A percentile compares a stretch with the other conserved stretches of the same genome.
Conservation (phyloP, 441 rosid genomes). For the Capsella rubella region DNA sequence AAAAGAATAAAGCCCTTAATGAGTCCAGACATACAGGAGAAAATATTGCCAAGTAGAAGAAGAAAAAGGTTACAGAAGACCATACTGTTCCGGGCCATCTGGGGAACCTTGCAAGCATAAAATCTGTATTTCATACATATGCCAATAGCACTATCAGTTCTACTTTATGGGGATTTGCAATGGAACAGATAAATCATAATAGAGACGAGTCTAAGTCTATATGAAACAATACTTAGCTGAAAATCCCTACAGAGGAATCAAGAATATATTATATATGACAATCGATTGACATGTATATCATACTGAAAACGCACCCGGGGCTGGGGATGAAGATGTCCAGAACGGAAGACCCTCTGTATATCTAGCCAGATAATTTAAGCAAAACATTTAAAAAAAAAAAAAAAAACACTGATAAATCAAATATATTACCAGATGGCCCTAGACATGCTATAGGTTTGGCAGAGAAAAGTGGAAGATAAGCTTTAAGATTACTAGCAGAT, state of each 20-base stretch:
- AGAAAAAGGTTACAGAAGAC: conserved; percentile 35
- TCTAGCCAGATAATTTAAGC: conserved; percentile 56
- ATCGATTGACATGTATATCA: conserved; percentile 17
- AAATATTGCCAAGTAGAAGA: conserved; percentile 1
- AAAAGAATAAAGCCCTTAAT: conserved; percentile 38
- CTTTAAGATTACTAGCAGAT: background rate
- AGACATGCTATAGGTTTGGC: background rate
- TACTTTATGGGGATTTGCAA: background rate
- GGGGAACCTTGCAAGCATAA: conserved; percentile 98
- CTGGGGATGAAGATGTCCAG: conserved; percentile 83
- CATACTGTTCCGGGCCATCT: conserved; percentile 99
- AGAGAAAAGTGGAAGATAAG: conserved; percentile 13
- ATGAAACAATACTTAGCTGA: background rate
- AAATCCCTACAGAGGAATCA: conserved; percentile 9
- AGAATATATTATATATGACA: background rate
- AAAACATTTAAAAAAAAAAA: conserved; percentile 64
- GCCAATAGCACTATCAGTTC: conserved; percentile 39
- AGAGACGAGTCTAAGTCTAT: background rate
- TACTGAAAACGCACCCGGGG: conserved; percentile 76
- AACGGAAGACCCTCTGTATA: conserved; percentile 86
- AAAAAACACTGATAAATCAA: background rate
- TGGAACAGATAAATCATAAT: background rate
- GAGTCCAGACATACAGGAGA: conserved; percentile 37
- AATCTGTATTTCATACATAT: conserved; percentile 61
- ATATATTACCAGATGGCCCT: background rate